Evolutionary conservation across 73 alveolate genomes (phyloP).

Genomic region (Tetrahymena borealis): DNA sequence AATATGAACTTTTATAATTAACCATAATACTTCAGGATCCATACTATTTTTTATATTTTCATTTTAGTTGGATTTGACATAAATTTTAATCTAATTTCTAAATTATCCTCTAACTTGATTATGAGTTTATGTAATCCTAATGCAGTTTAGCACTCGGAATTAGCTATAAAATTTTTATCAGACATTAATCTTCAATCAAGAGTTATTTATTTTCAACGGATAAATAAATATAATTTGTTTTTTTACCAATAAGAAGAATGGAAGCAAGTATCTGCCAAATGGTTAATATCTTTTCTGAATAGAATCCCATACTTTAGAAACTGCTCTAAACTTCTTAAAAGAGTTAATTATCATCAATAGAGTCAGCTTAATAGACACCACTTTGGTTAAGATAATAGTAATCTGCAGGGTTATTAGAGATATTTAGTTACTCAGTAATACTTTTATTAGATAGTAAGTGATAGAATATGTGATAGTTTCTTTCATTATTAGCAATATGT

Average conservation of each 20-base stretch:
- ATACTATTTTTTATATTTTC: too few relatives aligned
- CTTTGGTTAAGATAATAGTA: constrained; percentile 13
- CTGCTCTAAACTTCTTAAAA: constrained; percentile 18
- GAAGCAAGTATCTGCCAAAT: constrained; percentile 55
- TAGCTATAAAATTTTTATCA: constrained; percentile 48
- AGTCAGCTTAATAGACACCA: constrained; percentile 14
- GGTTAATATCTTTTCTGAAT: constrained; percentile 36
- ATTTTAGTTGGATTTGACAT: too few relatives aligned
- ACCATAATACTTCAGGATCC: too few relatives aligned
- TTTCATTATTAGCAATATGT: constrained; percentile 66
- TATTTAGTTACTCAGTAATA: neutral
- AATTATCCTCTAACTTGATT: too few relatives aligned
- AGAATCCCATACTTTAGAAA: constrained; percentile 31
- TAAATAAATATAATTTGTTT: constrained; percentile 51
- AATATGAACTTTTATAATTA: too few relatives aligned
- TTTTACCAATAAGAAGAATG: constrained; percentile 64
- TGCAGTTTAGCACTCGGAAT: too few relatives aligned
- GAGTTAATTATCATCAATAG: constrained; percentile 18
- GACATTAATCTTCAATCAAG: constrained; percentile 33
- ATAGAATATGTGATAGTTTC: constrained; percentile 94
- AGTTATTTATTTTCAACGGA: constrained; percentile 63
- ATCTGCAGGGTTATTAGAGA: neutral
- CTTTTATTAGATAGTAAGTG: constrained; percentile 41
- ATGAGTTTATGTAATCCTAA: too few relatives aligned
- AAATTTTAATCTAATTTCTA: too few relatives aligned